A percentile compares a stretch with the other conserved stretches of the same genome.
Evolutionary conservation across 768 basidiomycete species (phyloP).

Genomic region (Tricholoma furcatifolium): DNA sequence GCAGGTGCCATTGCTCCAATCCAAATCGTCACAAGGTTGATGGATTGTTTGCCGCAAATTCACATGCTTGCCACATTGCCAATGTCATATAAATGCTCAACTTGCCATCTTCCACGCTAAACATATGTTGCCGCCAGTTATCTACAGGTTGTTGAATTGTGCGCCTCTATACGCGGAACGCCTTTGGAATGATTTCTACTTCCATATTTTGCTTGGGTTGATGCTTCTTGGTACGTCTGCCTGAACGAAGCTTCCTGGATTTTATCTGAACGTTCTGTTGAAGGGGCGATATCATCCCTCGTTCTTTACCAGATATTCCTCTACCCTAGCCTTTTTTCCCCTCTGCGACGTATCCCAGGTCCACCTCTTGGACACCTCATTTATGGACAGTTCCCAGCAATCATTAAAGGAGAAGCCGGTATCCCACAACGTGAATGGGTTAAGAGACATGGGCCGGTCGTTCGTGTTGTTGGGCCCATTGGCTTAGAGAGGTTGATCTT

Average conservation of each 20-base stretch:
- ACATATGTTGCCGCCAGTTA: conserved; percentile 9
- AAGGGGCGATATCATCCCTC: conserved; percentile 11
- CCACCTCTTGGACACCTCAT: conserved; percentile 32
- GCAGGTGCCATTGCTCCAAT: too few relatives aligned
- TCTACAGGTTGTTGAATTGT: neutral
- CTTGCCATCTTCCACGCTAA: too few relatives aligned
- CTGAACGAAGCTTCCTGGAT: neutral
- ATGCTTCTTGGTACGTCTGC: conserved; percentile 6
- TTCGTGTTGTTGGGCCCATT: conserved; percentile 43
- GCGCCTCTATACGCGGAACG: neutral
- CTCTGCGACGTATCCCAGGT: conserved; percentile 36
- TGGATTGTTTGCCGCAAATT: neutral
- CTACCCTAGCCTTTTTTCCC: conserved; percentile 34
- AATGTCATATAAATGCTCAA: neutral
- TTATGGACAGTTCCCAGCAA: conserved; percentile 36
- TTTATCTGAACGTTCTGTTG: neutral
- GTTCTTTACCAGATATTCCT: conserved; percentile 29
- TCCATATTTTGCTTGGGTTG: neutral
- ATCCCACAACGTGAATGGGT: conserved; percentile 46
- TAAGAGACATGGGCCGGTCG: conserved; percentile 42
- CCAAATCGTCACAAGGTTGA: neutral
- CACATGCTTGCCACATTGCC: neutral
- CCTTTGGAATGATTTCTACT: neutral
- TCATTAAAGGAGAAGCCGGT: conserved; percentile 39
- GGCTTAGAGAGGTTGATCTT: conserved; percentile 46